Evolutionary conservation across 2,329 filamentous ascomycete genomes (phyloP).

Genomic region (Stemphylium vesicarium): DNA sequence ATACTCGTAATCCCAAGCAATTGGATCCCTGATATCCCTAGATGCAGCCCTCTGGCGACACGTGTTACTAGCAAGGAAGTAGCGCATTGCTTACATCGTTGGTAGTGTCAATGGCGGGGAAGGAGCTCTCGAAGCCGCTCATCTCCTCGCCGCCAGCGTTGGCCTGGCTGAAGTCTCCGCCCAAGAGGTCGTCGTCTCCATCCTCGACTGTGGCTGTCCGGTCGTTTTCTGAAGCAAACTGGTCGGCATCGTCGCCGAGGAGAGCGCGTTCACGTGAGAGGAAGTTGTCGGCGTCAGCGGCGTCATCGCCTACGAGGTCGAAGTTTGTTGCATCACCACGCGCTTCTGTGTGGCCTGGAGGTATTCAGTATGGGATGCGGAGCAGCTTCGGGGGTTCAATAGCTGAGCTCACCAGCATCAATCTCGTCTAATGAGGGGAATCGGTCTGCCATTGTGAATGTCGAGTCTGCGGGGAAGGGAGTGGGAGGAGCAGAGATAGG

Average conservation of each 20-base stretch:
- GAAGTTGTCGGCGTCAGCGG: constrained; percentile 78
- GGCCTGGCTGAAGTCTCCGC: constrained; percentile 59
- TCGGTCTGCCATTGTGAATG: constrained; percentile 55
- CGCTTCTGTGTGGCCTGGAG: constrained; percentile 71
- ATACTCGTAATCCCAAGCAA: neutral
- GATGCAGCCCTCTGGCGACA: neutral
- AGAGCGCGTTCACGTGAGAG: constrained; percentile 87
- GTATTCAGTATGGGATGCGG: constrained; percentile 31
- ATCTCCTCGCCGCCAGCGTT: constrained; percentile 54
- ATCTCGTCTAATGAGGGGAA: constrained; percentile 61
- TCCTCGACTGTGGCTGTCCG: constrained; percentile 67
- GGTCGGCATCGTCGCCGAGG: constrained; percentile 90
- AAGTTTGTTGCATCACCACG: constrained; percentile 56
- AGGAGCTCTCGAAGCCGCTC: constrained; percentile 81
- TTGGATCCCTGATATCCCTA: neutral
- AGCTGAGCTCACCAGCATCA: constrained; percentile 54
- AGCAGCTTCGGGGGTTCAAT: constrained; percentile 27
- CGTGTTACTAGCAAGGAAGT: constrained; percentile 1
- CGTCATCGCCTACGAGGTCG: constrained; percentile 60
- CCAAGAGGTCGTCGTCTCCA: constrained; percentile 74
- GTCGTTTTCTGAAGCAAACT: constrained; percentile 82
- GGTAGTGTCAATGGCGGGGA: constrained; percentile 78
- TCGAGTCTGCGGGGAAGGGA: constrained; percentile 1
- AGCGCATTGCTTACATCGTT: constrained; percentile 67
- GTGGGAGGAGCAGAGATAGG: constrained; percentile 2